Conservation (phyloP, 257 asterid species). For the Hygrophila difformis region DNA sequence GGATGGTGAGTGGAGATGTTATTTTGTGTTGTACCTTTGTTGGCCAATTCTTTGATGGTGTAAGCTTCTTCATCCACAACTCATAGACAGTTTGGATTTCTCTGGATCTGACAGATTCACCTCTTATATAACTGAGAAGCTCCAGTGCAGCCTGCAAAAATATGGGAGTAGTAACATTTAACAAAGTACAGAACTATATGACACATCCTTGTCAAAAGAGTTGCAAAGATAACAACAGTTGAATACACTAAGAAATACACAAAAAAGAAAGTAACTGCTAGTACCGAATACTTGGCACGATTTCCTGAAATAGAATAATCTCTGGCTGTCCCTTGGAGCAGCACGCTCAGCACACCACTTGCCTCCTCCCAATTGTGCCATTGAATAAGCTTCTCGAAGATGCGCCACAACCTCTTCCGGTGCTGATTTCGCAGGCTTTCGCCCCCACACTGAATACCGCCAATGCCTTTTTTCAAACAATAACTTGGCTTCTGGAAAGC, state of each 20-base stretch:
- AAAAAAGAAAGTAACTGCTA: background rate
- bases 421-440: conserved; percentile 39
- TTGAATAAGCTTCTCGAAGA: conserved; percentile 32
- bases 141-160: conserved; percentile 71
- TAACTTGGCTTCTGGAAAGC: conserved; percentile 45
- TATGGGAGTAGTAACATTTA: too few relatives aligned
- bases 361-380: conserved; percentile 70
- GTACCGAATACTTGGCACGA: conserved; percentile 67
- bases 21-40: conserved; percentile 43
- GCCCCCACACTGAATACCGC: conserved; percentile 22
- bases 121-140: conserved; percentile 42
- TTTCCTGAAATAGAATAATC: conserved; percentile 38
- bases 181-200: too few relatives aligned
- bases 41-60: conserved; percentile 29
- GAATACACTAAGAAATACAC: too few relatives aligned
- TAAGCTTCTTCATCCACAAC: conserved; percentile 60
- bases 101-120: conserved; percentile 26
- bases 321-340: conserved; percentile 42
- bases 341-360: conserved; percentile 61
- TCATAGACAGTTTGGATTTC: conserved; percentile 42
- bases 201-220: too few relatives aligned
- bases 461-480: conserved; percentile 43
- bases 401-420: conserved; percentile 36
- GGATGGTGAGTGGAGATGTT: too few relatives aligned
- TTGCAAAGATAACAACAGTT: too few relatives aligned